Base-by-base conservation (phyloP, 306 rosid species). In the Glycine tomentella region DNA sequence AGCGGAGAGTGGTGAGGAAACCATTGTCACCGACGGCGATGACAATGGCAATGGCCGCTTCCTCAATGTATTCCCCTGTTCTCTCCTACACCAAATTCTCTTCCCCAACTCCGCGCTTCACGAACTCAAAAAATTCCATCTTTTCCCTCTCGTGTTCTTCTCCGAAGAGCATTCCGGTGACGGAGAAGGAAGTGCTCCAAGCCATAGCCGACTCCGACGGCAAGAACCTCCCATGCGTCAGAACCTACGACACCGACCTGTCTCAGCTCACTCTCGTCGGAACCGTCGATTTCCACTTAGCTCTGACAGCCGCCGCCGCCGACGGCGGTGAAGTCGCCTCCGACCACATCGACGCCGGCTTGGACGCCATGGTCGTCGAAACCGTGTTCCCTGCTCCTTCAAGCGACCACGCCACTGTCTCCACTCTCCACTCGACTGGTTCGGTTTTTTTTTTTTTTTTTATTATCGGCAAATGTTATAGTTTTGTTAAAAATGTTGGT, bases 371-470 rank as follows among this genome's bases (percentile, higher is more conserved):
- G 97, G 99, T 95, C 36, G 94, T 95, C n/a, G 97, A 95, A 88
- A 95, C 97, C 20, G 72, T 93, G 3, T 88, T 84, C 67, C 99
- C 97, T 12, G 95, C 91, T 38, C 81, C 86, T 62, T 86, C 95
- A 5, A 87, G 82, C 31, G 86, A 87, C 44, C 87, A 58, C 42
- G 86, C 94, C 78, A 93, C 99, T 16, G 89, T 93, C 70, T 93
- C 97, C 64, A 95, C 99, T 93, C 70, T 93, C 97, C 64, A 95
- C 99, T 80, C 90, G 99, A 16, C 77, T 95, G 93, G 99, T 95
- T 33, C 53, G 90, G 0, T 1, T 25, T 25, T 25, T 25, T 25
- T 25, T n/a, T n/a, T n/a, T n/a, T n/a, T n/a, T n/a, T n/a, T n/a
- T n/a, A n/a, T n/a, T 25, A 25, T 25, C 31, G 31, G 31, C 31